A percentile compares a stretch with the other conserved stretches of the same genome.
These are phyloP conservation scores for Lactifluus subvellereus DNA, from an alignment of 768 basidiomycete species.

Conservation along the genomic window DNA sequence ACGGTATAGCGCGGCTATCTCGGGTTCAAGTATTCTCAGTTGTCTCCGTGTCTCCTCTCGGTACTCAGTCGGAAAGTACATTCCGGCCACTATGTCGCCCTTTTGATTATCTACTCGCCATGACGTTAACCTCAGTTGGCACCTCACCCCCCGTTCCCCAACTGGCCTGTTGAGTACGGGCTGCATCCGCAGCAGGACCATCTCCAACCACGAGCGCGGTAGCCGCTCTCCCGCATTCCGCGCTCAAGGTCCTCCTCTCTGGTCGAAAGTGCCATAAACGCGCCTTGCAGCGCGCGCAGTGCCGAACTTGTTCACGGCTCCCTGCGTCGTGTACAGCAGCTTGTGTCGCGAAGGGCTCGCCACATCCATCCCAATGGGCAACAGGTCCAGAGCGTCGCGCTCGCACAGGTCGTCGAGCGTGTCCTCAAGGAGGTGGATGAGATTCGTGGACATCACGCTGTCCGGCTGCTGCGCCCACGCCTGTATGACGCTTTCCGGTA, in stretches of 20 bases:
- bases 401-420: slow-evolving; percentile 1
- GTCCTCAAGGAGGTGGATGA: slow-evolving; percentile 4
- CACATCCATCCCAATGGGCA: neutral
- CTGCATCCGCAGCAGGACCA: slow-evolving; percentile 7
- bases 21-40: too few relatives aligned
- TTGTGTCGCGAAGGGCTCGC: neutral
- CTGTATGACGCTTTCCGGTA: slow-evolving; percentile 1
- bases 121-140: too few relatives aligned
- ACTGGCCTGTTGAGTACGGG: neutral
- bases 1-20: too few relatives aligned
- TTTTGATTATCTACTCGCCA: too few relatives aligned
- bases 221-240: slow-evolving; percentile 1
- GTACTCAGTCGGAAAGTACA: too few relatives aligned
- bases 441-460: slow-evolving; percentile 1
- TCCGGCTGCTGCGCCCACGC: neutral
- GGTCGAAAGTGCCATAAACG: neutral
- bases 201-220: slow-evolving; percentile 13
- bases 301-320: slow-evolving; percentile 11
- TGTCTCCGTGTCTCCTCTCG: too few relatives aligned
- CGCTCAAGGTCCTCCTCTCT: slow-evolving; percentile 1
- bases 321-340: neutral
- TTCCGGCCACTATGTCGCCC: too few relatives aligned
- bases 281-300: neutral
- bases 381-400: neutral
- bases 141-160: too few relatives aligned